Base-by-base conservation (phyloP, 306 rosid species). In the Vigna hirtella region DNA sequence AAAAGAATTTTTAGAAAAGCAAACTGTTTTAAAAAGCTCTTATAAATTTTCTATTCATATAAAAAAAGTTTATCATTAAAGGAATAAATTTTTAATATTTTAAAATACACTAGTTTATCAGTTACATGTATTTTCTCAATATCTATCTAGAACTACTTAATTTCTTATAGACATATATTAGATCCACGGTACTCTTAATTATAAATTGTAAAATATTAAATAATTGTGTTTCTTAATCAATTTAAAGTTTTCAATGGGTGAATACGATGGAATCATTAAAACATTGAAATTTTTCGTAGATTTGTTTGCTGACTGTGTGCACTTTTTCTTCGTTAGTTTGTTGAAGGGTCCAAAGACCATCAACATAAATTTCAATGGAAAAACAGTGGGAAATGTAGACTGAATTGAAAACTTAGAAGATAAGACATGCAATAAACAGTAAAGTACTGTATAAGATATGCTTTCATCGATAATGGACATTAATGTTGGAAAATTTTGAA, bases 351-450 rank as follows among this genome's bases (percentile, higher is more conserved):
- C 83, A 43, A 18, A 42, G 49, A 40, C 51, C 72, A 51, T 79
- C 73, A 53, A 14, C 74, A 53, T 28, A 15, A 47, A 66, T 80
- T 74, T 80, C 80, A 70, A 81, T 10, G 76, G 64, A 47, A 66
- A 30, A 67, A 80, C 70, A 56, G 32, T 66, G 16, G 8, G 47
- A 56, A 30, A 9, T 9, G 58, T 5, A 13, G 18, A 7, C 32
- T 17, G 32, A 14, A 43, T 52, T 40, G 53, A 66, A 45, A 45
- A 0, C 57, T 80, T 28, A 47, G 18, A 51, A 66, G 52, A 32
- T 38, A 68, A 45, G 75, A 66, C 79, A 80, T 45, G 16, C 11
- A 2, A 30, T 53, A 24, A 38, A 64, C 78, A 62, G 67, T 61
- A 34, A 34, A 30, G 32, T 8, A 62, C 50, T 55, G 55, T 53